These are phyloP conservation scores for Anaeromyces robustus DNA, from an alignment of 192 early-diverging fungal genomes.

Conservation along the genomic window DNA sequence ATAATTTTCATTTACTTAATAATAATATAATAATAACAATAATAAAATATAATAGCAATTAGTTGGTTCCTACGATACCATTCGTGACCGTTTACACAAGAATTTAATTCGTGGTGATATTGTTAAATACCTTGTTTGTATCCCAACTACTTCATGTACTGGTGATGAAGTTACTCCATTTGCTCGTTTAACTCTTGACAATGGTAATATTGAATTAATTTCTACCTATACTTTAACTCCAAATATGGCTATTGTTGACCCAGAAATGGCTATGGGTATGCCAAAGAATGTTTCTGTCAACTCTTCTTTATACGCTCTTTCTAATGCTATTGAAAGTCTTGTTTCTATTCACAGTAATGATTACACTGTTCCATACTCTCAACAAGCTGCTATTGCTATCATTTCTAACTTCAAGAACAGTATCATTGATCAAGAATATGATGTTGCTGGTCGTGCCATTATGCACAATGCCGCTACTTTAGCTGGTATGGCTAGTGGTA, in stretches of 20 bases:
- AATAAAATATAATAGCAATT: neutral
- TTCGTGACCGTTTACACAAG: neutral
- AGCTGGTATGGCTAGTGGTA: slow-evolving; percentile 3
- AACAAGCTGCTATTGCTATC: neutral
- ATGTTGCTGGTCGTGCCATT: neutral
- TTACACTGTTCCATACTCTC: neutral
- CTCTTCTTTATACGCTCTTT: slow-evolving; percentile 1
- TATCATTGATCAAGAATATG: neutral
- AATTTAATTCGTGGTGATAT: neutral
- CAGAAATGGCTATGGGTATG: slow-evolving; percentile 1
- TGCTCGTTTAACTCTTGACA: slow-evolving; percentile 2
- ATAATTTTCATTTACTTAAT: too few relatives aligned
- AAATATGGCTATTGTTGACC: slow-evolving; percentile 4
- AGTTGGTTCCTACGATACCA: neutral
- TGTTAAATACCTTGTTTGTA: neutral
- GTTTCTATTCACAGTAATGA: neutral
- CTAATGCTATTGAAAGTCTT: slow-evolving; percentile 4
- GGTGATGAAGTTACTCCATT: slow-evolving; percentile 6
- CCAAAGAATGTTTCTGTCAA: slow-evolving; percentile 1
- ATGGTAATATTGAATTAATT: slow-evolving; percentile 6
- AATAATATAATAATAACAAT: too few relatives aligned
- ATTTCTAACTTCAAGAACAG: neutral
- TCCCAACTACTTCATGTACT: slow-evolving; percentile 5
- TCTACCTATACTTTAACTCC: slow-evolving; percentile 1
- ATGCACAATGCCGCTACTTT: slow-evolving; percentile 6